phyloP scores from a whole-genome alignment of 257 asterid genomes.

The Ilex aquifolium region DNA sequence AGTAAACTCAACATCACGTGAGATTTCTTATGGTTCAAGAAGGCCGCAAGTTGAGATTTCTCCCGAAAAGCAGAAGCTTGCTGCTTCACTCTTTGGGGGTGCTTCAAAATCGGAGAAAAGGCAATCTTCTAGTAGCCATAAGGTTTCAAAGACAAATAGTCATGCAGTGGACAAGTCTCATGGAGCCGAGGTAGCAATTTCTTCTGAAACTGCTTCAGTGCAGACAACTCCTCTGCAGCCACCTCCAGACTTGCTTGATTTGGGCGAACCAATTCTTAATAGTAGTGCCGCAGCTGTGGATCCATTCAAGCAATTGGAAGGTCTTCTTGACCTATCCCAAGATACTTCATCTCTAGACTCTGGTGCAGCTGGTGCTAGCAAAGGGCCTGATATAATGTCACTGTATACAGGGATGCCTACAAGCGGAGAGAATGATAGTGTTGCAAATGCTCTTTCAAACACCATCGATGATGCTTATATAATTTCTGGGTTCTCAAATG shows the following conservation, averaged over 20 bases:
- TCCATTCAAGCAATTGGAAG: constrained; percentile 87
- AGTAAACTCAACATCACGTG: constrained; percentile 36
- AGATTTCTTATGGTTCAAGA: constrained; percentile 46
- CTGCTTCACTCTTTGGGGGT: constrained; percentile 91
- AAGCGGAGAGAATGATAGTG: constrained; percentile 28
- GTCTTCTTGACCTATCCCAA: constrained; percentile 62
- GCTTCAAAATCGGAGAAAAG: constrained; percentile 49
- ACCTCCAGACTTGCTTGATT: constrained; percentile 83
- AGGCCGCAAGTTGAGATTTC: constrained; percentile 56
- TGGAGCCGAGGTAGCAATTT: constrained; percentile 24
- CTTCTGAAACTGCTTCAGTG: constrained; percentile 30
- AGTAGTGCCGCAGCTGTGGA: constrained; percentile 43
- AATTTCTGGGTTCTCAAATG: constrained; percentile 18
- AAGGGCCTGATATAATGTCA: constrained; percentile 55
- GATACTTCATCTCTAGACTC: constrained; percentile 31
- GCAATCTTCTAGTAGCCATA: constrained; percentile 43
- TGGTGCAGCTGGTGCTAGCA: constrained; percentile 29
- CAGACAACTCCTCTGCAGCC: constrained; percentile 56
- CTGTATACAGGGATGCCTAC: constrained; percentile 50
- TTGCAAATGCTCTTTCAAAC: constrained; percentile 18
- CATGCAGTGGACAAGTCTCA: constrained; percentile 44
- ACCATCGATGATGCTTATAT: constrained; percentile 4
- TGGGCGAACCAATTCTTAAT: constrained; percentile 56
- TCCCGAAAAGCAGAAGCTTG: constrained; percentile 82
- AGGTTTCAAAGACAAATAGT: constrained; percentile 35